Base-by-base conservation (phyloP, 2,329 filamentous ascomycete species). In the Zymoseptoria pseudotritici region DNA sequence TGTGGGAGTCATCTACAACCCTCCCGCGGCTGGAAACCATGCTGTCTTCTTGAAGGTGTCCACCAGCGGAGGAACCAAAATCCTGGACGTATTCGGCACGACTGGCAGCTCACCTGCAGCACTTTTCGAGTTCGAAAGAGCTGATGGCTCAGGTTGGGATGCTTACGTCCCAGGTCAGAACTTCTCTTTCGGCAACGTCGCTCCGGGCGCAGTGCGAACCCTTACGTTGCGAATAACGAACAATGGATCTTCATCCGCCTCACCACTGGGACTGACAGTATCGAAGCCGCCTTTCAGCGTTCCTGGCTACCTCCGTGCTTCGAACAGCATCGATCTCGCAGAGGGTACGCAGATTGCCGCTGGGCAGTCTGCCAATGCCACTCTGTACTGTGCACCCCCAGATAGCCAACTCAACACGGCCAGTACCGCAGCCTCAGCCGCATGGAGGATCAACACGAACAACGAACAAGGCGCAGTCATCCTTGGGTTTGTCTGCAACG, bases 271-370 rank as follows among this genome's bases (percentile, higher is more conserved):
- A 5, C 22, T 60, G 50, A 60, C 58, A 4, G 49, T 60, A 10
- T 60, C 58, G 13, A 60, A 60, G 42, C 50, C 58, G 7, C 58
- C 58, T 1, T 60, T 57, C 50, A 51, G 55, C 31, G 58, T 57
- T n/a, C 50, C 58, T 7, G 58, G 58, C 19, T 50, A 57, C 20
- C 54, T 60, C n/a, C 49, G 58, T 20, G 58, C 58, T 8, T 50
- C 29, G 20, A 60, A 60, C 24, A 54, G 53, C n/a, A 42, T 60
- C 10, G 58, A 60, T 21, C 36, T 60, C 21, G 58, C 58, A n/a
- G 58, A 60, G 42, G 58, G 58, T 50, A 60, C 58, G 4, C 26
- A 54, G 7, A 60, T 57, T 13, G 22, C 54, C 24, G 58, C 58
- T 24, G 58, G 55, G 3, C 54, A 60, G 26, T 53, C 29, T 13